phyloP scores from a whole-genome alignment of 371 early-diverging fungal species.

The Mortierella sp. region DNA sequence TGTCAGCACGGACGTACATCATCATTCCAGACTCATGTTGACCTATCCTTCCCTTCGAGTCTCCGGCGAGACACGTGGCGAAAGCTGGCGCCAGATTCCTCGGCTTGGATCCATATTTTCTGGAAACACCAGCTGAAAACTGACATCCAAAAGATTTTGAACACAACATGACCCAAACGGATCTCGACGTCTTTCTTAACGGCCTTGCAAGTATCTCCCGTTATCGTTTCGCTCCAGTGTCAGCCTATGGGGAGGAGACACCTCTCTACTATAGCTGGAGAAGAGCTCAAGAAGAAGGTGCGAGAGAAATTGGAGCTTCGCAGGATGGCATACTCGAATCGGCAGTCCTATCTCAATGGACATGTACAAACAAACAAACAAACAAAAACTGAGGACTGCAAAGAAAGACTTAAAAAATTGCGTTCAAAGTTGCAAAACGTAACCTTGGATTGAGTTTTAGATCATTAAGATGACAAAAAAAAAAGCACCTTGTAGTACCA shows the following conservation, averaged over 20 bases:
- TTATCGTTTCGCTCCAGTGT: slow-evolving; percentile 9
- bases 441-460: slow-evolving; percentile 16
- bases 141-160: slow-evolving; percentile 22
- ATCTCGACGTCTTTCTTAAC: slow-evolving; percentile 8
- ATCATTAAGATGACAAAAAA: not conserved
- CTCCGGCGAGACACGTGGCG: slow-evolving; percentile 4
- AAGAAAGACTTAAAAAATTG: not conserved
- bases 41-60: slow-evolving; percentile 13
- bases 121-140: slow-evolving; percentile 1
- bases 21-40: not conserved
- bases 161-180: slow-evolving; percentile 10
- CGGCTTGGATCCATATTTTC: slow-evolving; percentile 15
- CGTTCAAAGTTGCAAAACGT: slow-evolving; percentile 16
- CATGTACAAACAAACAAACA: not conserved
- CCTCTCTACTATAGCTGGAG: too few relatives aligned
- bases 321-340: too few relatives aligned
- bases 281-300: too few relatives aligned
- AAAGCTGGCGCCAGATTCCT: slow-evolving; percentile 19
- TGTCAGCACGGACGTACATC: not conserved
- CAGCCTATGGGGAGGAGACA: too few relatives aligned
- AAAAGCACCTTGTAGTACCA: not conserved
- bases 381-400: not conserved
- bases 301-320: too few relatives aligned
- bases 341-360: too few relatives aligned
- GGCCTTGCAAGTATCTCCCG: slow-evolving; percentile 12